Evolutionary conservation across 208 protist genomes (phyloP).

Genomic region (Herpetomonas muscarum): DNA sequence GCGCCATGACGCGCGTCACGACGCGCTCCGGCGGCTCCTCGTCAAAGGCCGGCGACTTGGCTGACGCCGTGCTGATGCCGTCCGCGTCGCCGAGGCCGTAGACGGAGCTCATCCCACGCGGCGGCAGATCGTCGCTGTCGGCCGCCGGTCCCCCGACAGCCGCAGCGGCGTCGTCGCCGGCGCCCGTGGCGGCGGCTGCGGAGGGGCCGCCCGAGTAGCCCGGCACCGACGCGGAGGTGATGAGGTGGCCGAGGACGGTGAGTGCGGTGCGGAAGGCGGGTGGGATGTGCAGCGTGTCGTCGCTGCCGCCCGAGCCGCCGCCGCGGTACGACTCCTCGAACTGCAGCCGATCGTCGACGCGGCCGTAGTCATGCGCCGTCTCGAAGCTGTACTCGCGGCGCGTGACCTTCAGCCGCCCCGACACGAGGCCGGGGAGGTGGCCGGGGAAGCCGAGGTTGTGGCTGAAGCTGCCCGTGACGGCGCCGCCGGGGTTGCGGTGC

Average conservation of each 20-base stretch:
- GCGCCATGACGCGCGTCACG: conserved; percentile 51
- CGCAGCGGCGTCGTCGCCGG: background rate
- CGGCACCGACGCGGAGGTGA: conserved; percentile 14
- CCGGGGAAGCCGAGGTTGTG: conserved; percentile 16
- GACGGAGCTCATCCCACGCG: no score
- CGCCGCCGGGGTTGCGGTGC: conserved; percentile 17
- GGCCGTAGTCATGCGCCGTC: conserved; percentile 48
- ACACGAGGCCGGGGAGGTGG: conserved; percentile 38
- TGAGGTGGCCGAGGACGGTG: conserved; percentile 32
- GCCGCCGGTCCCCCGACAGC: background rate
- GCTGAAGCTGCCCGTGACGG: background rate
- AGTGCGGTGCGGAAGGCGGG: conserved; percentile 41
- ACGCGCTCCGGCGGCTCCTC: conserved; percentile 29
- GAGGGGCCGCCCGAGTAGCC: background rate
- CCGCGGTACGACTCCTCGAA: conserved; percentile 33
- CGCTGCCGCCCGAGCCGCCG: conserved; percentile 22
- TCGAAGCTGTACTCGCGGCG: conserved; percentile 82
- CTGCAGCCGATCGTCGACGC: conserved; percentile 30
- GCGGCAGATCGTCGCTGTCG: no score
- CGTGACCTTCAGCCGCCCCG: conserved; percentile 20
- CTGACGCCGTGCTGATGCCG: background rate
- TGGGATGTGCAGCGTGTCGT: conserved; percentile 23
- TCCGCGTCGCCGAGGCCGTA: no score
- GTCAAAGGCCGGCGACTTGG: conserved; percentile 15
- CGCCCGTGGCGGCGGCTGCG: background rate